These are phyloP conservation scores for Venustampulla echinocandica DNA, from an alignment of 495 filamentous ascomycete genomes.

Conservation along the genomic window DNA sequence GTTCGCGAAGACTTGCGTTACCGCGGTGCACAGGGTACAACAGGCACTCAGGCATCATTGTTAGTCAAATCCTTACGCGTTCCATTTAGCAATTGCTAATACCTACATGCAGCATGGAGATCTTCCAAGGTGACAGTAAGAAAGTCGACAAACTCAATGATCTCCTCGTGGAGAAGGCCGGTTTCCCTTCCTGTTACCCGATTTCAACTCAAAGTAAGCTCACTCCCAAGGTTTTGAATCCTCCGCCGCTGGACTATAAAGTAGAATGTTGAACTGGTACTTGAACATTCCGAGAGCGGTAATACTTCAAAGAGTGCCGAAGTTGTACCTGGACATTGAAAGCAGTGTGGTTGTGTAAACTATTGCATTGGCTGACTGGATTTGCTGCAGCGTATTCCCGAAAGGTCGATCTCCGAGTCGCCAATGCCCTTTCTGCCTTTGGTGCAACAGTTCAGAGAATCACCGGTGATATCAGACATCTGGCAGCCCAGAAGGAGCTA, in stretches of 20 bases:
- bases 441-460: constrained; percentile 75
- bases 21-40: constrained; percentile 76
- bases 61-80: too few species aligned
- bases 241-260: too few species aligned
- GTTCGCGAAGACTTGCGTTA: constrained; percentile 69
- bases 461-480: constrained; percentile 64
- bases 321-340: too few species aligned
- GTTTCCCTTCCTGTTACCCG: constrained; percentile 64
- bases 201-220: constrained; percentile 60
- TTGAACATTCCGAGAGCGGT: too few species aligned
- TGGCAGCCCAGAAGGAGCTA: constrained; percentile 69
- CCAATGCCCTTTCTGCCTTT: constrained; percentile 72
- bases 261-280: too few species aligned
- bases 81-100: too few species aligned
- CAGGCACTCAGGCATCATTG: constrained; percentile 47
- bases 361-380: too few species aligned
- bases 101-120: too few species aligned
- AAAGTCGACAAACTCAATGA: constrained; percentile 74
- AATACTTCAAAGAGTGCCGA: too few species aligned
- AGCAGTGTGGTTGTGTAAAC: too few species aligned
- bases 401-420: constrained; percentile 75
- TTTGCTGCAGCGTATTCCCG: constrained; percentile 65
- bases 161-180: constrained; percentile 75
- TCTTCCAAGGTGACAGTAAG: constrained; percentile 69
- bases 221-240: too few species aligned